Evolutionary conservation across 495 filamentous ascomycete species (phyloP).

Genomic region (Diplogelasinospora grovesii): DNA sequence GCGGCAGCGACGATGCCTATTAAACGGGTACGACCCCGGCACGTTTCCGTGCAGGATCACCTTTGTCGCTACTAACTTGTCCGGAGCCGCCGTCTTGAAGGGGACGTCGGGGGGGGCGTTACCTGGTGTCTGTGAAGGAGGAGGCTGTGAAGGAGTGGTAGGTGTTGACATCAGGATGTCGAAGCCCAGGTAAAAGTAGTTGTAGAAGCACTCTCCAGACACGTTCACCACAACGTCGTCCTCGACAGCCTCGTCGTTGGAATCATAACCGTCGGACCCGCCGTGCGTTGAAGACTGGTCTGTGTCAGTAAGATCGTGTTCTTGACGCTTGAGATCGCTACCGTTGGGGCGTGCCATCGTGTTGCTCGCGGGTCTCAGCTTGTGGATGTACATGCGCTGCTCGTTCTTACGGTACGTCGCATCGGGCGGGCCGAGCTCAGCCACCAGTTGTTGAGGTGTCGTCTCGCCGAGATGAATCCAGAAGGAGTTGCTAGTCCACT

Average conservation of each 20-base stretch:
- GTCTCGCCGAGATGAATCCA: slow-evolving; percentile 71
- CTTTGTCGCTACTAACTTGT: slow-evolving; percentile 77
- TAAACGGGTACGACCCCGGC: slow-evolving; percentile 93
- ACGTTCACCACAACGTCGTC: slow-evolving; percentile 41
- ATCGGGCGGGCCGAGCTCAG: slow-evolving; percentile 89
- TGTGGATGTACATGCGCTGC: slow-evolving; percentile 84
- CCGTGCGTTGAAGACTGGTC: slow-evolving; percentile 77
- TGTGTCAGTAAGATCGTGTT: slow-evolving; percentile 60
- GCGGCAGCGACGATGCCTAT: slow-evolving; percentile 81
- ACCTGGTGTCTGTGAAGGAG: slow-evolving; percentile 47
- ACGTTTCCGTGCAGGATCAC: slow-evolving; percentile 88
- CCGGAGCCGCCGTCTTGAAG: slow-evolving; percentile 33
- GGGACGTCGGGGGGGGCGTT: slow-evolving; percentile 21
- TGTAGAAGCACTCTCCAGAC: slow-evolving; percentile 81
- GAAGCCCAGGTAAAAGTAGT: slow-evolving; percentile 93
- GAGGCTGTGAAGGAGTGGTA: slow-evolving; percentile 51
- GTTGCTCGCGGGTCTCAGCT: slow-evolving; percentile 43
- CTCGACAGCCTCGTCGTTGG: slow-evolving; percentile 52
- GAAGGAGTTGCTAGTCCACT: slow-evolving; percentile 49
- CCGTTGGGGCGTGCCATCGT: slow-evolving; percentile 42
- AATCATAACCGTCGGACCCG: slow-evolving; percentile 57
- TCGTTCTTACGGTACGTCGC: slow-evolving; percentile 92
- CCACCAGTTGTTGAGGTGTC: slow-evolving; percentile 81
- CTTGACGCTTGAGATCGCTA: slow-evolving; percentile 42
- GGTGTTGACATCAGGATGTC: slow-evolving; percentile 86